Evolutionary conservation across 2,329 filamentous ascomycete species (phyloP).

Genomic region (Periconia macrospinosa): DNA sequence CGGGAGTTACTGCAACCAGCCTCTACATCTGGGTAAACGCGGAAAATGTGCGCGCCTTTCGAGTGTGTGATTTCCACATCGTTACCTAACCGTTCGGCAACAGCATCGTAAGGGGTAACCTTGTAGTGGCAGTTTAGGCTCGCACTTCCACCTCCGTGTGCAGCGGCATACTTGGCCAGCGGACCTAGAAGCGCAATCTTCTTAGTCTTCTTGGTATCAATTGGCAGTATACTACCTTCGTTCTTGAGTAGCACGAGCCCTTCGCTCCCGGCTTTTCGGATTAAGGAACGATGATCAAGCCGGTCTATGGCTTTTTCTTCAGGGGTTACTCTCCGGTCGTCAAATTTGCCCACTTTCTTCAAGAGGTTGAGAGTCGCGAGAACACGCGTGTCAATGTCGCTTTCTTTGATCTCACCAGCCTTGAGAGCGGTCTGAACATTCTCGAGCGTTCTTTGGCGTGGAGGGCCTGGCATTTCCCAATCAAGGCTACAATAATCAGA

Average conservation of each 20-base stretch:
- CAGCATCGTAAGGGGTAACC: constrained; percentile 12
- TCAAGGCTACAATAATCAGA: constrained; percentile 12
- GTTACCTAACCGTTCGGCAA: constrained; percentile 6
- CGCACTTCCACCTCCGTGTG: constrained; percentile 15
- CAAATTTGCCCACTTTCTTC: constrained; percentile 11
- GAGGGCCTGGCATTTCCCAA: constrained; percentile 40
- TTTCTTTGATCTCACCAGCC: constrained; percentile 47
- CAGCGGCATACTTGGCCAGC: constrained; percentile 50
- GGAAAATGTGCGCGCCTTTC: constrained; percentile 18
- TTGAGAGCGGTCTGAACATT: constrained; percentile 64
- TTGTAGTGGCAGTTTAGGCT: constrained; percentile 17
- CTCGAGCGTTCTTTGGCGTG: constrained; percentile 67
- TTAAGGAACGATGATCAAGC: constrained; percentile 13
- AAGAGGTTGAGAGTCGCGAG: constrained; percentile 6
- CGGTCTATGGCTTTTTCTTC: constrained; percentile 12
- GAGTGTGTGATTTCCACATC: constrained; percentile 13
- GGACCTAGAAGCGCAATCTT: constrained; percentile 59
- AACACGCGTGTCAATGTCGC: constrained; percentile 7
- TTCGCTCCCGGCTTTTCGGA: constrained; percentile 46
- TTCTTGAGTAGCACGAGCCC: constrained; percentile 52
- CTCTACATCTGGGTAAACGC: constrained; percentile 16
- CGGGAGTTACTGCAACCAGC: constrained; percentile 8
- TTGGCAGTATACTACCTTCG: constrained; percentile 52
- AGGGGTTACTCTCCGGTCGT: constrained; percentile 6
- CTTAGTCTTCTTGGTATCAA: constrained; percentile 39